These are phyloP conservation scores for Cladobotryum protrusum DNA, from an alignment of 2,329 filamentous ascomycete species.

Conservation along the genomic window DNA sequence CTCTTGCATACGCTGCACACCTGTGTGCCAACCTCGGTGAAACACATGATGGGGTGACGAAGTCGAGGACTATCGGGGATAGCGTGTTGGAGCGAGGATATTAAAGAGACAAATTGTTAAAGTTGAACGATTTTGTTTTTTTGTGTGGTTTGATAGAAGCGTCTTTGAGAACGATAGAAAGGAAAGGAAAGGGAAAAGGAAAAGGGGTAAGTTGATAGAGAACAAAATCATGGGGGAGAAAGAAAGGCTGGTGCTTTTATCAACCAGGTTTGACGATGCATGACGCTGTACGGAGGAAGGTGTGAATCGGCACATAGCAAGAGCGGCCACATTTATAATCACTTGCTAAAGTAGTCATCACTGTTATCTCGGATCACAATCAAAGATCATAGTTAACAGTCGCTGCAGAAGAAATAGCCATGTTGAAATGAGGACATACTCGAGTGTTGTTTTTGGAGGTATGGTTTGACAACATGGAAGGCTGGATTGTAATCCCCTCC, in stretches of 20 bases:
- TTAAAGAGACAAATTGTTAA: no score
- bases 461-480: no score
- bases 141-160: no score
- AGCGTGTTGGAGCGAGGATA: no score
- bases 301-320: background rate
- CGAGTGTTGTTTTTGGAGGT: no score
- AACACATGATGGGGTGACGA: slow-evolving; percentile 16
- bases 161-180: background rate
- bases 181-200: background rate
- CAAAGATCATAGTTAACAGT: no score
- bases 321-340: background rate
- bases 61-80: background rate
- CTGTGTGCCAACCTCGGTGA: slow-evolving; percentile 19
- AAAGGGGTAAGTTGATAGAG: background rate
- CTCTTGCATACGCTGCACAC: slow-evolving; percentile 19
- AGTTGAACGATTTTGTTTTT: no score
- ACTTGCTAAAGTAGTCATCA: no score
- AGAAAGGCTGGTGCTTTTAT: background rate
- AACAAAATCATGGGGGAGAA: background rate
- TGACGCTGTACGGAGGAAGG: background rate
- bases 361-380: no score
- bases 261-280: background rate
- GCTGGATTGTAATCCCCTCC: no score
- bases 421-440: no score
- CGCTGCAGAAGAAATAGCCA: no score